These are phyloP conservation scores for Nakataea oryzae DNA, from an alignment of 2,329 filamentous ascomycete species.

Conservation along the genomic window DNA sequence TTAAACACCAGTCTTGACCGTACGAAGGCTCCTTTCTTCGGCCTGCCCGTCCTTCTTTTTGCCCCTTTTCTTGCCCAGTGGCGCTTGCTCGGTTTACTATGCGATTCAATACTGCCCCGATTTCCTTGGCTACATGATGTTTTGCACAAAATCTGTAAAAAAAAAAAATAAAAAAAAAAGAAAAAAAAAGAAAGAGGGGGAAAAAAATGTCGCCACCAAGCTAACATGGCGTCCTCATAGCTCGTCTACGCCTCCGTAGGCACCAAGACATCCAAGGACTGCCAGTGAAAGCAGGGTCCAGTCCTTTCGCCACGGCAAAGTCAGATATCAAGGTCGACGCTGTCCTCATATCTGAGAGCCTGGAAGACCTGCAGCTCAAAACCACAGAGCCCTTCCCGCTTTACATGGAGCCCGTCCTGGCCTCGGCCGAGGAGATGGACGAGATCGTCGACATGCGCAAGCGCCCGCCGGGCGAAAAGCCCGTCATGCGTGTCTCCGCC, in stretches of 20 bases:
- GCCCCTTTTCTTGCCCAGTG: not conserved
- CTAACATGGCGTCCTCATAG: not conserved
- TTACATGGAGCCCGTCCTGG: slow-evolving; percentile 12
- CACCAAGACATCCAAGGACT: not conserved
- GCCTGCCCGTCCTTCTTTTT: not conserved
- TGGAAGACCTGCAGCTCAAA: slow-evolving; percentile 5
- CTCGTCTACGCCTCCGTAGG: not conserved
- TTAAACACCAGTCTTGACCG: slow-evolving; percentile 9
- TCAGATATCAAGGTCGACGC: not conserved
- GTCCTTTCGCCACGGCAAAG: not conserved
- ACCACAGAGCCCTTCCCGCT: slow-evolving; percentile 12
- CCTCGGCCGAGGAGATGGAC: slow-evolving; percentile 11
- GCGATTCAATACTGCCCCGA: too few relatives aligned
- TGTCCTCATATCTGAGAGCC: not conserved
- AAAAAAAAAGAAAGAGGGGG: too few relatives aligned
- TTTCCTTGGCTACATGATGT: too few relatives aligned
- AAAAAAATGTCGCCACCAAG: too few relatives aligned
- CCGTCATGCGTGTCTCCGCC: slow-evolving; percentile 12
- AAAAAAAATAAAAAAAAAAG: too few relatives aligned
- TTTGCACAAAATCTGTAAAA: too few relatives aligned
- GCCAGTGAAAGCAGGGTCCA: not conserved
- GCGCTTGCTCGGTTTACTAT: not conserved
- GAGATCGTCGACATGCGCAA: slow-evolving; percentile 11
- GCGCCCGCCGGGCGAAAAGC: slow-evolving; percentile 8
- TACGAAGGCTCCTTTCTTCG: slow-evolving; percentile 1